These are phyloP conservation scores for Coemansia sp. DNA, from an alignment of 192 early-diverging fungal species.

Conservation along the genomic window DNA sequence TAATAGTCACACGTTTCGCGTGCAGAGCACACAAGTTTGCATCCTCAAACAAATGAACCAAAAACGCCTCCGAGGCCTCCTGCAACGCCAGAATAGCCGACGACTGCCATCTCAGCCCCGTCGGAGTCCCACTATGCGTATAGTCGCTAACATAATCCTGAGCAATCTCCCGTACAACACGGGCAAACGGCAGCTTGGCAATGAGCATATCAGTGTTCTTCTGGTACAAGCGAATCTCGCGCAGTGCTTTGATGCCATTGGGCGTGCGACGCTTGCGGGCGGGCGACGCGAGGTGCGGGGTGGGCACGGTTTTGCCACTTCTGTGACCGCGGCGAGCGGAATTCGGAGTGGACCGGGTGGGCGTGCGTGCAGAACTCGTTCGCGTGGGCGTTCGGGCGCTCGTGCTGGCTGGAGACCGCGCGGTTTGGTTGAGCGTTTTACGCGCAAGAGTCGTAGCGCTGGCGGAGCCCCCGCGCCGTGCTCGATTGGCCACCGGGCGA, in stretches of 20 bases:
- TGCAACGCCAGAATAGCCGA: conserved; percentile 77
- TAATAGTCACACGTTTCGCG: conserved; percentile 91
- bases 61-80: conserved; percentile 77
- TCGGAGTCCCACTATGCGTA: conserved; percentile 33
- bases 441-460: conserved; percentile 23
- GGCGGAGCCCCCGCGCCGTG: conserved; percentile 30
- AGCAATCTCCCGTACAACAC: conserved; percentile 74
- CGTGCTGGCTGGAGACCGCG: conserved; percentile 8
- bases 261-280: conserved; percentile 34
- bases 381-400: conserved; percentile 13
- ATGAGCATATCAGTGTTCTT: conserved; percentile 77
- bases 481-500: conserved; percentile 19
- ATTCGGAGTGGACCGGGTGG: not conserved
- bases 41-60: conserved; percentile 87
- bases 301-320: conserved; percentile 29
- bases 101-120: conserved; percentile 70
- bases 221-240: conserved; percentile 85
- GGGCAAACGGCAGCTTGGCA: conserved; percentile 83
- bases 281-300: conserved; percentile 10
- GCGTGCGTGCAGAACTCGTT: not conserved
- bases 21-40: conserved; percentile 92
- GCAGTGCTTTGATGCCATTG: conserved; percentile 71
- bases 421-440: conserved; percentile 20
- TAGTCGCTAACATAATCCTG: conserved; percentile 53
- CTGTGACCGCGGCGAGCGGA: conserved; percentile 14